Evolutionary conservation across 2,329 filamentous ascomycete species (phyloP).

Genomic region (Colletotrichum graminicola): DNA sequence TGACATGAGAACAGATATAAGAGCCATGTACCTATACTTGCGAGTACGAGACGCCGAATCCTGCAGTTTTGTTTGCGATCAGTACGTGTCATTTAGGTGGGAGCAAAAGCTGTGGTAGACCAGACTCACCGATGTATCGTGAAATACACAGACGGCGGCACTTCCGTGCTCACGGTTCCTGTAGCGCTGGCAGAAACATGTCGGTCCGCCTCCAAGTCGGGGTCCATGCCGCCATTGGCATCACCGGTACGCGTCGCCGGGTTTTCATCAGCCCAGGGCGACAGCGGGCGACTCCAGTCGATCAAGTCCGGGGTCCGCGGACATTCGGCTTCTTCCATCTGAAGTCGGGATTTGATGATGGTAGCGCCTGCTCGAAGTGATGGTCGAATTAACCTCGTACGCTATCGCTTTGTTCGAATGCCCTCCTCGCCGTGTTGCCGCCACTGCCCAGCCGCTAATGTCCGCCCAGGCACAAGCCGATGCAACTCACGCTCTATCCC

Average conservation of each 20-base stretch:
- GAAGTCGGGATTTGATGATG: constrained; percentile 3
- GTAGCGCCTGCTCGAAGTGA: neutral
- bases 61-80: neutral
- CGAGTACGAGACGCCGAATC: constrained; percentile 30
- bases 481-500: neutral
- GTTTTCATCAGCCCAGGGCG: constrained; percentile 35
- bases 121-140: constrained; percentile 36
- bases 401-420: neutral
- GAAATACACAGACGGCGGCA: constrained; percentile 30
- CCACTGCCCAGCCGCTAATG: constrained; percentile 2
- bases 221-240: constrained; percentile 4
- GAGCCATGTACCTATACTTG: constrained; percentile 25
- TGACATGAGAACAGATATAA: neutral
- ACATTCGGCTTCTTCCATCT: constrained; percentile 33
- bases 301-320: constrained; percentile 38
- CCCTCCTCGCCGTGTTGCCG: constrained; percentile 1
- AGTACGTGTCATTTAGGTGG: neutral
- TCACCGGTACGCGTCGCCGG: neutral
- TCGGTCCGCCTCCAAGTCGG: constrained; percentile 33
- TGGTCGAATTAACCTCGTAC: neutral
- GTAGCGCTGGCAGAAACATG: constrained; percentile 28
- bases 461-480: neutral
- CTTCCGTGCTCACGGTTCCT: constrained; percentile 27
- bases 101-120: neutral
- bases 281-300: constrained; percentile 39